These are phyloP conservation scores for Trypanosoma lewisi DNA, from an alignment of 208 protist species.

Conservation along the genomic window DNA sequence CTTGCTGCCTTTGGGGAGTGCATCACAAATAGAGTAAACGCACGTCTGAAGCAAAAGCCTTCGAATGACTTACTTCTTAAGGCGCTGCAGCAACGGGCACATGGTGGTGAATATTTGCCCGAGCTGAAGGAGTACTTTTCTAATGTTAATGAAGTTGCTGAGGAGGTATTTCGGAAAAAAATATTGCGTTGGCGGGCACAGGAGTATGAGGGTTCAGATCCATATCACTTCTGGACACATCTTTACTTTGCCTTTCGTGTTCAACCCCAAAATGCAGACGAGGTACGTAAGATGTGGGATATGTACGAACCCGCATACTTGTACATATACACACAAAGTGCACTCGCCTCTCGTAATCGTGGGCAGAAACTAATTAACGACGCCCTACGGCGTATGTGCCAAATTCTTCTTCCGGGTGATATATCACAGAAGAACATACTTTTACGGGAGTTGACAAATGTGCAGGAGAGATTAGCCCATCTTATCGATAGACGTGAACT, in stretches of 20 bases:
- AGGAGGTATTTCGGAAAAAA: slow-evolving; percentile 69
- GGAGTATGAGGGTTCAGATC: slow-evolving; percentile 73
- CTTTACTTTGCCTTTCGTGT: slow-evolving; percentile 88
- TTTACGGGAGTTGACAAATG: slow-evolving; percentile 67
- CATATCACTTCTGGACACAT: slow-evolving; percentile 85
- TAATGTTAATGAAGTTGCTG: slow-evolving; percentile 60
- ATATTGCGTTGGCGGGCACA: slow-evolving; percentile 71
- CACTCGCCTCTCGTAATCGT: slow-evolving; percentile 60
- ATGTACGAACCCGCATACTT: slow-evolving; percentile 81
- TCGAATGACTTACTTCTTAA: slow-evolving; percentile 64
- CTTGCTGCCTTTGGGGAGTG: slow-evolving; percentile 69
- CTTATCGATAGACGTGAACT: slow-evolving; percentile 73
- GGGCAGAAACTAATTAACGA: slow-evolving; percentile 82
- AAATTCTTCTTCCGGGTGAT: slow-evolving; percentile 75
- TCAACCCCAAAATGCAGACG: slow-evolving; percentile 57
- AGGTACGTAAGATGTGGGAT: slow-evolving; percentile 78
- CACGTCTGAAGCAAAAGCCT: slow-evolving; percentile 38
- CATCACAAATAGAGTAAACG: slow-evolving; percentile 64
- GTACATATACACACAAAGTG: slow-evolving; percentile 85
- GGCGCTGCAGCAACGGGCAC: slow-evolving; percentile 68
- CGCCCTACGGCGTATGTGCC: slow-evolving; percentile 73
- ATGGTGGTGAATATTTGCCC: slow-evolving; percentile 44
- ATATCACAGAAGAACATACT: slow-evolving; percentile 53
- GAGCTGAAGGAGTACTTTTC: slow-evolving; percentile 67
- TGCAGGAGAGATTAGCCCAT: slow-evolving; percentile 82